Percentiles rank a stretch among this genome's conserved stretches.
Evolutionary conservation across 225 moss, liverwort and hornwort species (phyloP).

Genomic region (Asterella californica): DNA sequence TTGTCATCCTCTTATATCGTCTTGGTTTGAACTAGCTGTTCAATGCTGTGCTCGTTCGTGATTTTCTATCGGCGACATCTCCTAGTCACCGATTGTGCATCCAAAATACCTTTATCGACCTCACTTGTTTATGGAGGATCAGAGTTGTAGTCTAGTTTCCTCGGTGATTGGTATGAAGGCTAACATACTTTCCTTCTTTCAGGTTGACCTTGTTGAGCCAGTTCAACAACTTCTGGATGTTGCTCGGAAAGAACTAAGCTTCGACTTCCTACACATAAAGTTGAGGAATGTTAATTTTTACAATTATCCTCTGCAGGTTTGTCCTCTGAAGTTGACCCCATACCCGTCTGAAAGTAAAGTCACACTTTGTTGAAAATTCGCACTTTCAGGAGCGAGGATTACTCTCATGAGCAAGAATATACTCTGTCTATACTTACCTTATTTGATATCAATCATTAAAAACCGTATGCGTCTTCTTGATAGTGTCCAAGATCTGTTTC

Average conservation of each 20-base stretch:
- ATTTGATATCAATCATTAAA: not conserved
- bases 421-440: not conserved
- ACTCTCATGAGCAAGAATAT: not conserved
- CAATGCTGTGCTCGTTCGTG: too few species aligned
- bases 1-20: not conserved
- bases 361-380: not conserved
- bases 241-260: slow-evolving; percentile 60
- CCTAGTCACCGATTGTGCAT: too few species aligned
- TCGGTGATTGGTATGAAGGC: not conserved
- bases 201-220: slow-evolving; percentile 99
- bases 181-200: not conserved
- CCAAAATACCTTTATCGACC: too few species aligned
- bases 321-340: not conserved
- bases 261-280: slow-evolving; percentile 43
- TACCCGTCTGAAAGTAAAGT: not conserved
- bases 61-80: too few species aligned
- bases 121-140: too few species aligned
- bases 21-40: too few species aligned
- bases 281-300: slow-evolving; percentile 73
- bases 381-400: not conserved
- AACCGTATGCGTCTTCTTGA: not conserved
- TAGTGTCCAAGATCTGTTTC: not conserved
- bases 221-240: slow-evolving; percentile 75
- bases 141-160: not conserved
- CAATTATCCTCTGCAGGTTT: slow-evolving; percentile 76